Evolutionary conservation across 768 basidiomycete genomes (phyloP), one percentile per base, ranked within the genome.

Genomic region (Leccinum aurantiacum): DNA sequence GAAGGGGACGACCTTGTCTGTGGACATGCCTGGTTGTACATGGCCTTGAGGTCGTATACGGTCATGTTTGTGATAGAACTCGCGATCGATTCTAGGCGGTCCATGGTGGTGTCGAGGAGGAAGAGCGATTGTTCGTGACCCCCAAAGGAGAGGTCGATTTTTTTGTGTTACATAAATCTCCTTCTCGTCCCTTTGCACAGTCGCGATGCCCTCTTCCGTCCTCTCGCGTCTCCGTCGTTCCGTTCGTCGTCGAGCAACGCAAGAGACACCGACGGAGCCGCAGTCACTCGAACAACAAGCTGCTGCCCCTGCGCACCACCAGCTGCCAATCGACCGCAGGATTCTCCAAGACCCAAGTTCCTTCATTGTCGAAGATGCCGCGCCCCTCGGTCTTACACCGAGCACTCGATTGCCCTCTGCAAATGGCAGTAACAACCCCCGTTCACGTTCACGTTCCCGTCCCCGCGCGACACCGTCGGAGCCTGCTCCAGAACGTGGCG

Each of bases 21-120:
- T n/a, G 29, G 35, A 67, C 71, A 31, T 61, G 88, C 92, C 86
- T 97, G 95, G 67, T 89, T 94, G 79, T 96, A 96, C 85, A 93
- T 90, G 68, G 84, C 84, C 78, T 95, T 97, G 74, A 98, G 82
- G 74, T 98, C 95, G 77, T 98, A 98, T 67, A 98, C 73, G 2
- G 94, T 90, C 58, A 97, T 78, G 71, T 88, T 88, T 24, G 92
- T 92, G 61, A 95, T 76, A 56, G 89, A 82, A 66, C 74, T 87
- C 56, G 89, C 82, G 58, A 97, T 82, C 3, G 85, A 80, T 72
- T 92, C 90, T 60, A 93, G 74, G 67, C 84, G 86, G 67, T 94
- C 92, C 92, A 94, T 94, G 71, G 68, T 69, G 71, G 72, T 35
- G 63, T 58, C 37, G 56, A 52, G 47, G 4, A 51, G 31, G 60